Percentiles rank a stretch among this genome's conserved stretches.
These are phyloP conservation scores for Ceratocystis colombiana DNA, from an alignment of 2,329 filamentous ascomycete species.

Conservation along the genomic window DNA sequence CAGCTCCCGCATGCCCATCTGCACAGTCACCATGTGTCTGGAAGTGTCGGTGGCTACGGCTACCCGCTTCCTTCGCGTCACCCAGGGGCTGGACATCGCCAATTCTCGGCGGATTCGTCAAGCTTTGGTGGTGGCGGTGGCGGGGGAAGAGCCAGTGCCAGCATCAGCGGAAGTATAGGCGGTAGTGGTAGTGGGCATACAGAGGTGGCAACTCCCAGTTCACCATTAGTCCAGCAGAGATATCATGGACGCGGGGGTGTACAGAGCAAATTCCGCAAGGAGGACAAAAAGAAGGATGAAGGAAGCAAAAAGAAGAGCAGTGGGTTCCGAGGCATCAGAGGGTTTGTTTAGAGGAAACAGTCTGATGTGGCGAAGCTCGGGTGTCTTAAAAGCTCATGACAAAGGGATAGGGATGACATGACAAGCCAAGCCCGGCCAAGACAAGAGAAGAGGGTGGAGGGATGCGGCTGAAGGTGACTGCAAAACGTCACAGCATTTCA, in stretches of 20 bases:
- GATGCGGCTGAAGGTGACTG: not conserved
- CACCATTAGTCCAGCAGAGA: conserved; percentile 26
- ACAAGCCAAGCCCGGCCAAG: not conserved
- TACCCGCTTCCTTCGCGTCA: conserved; percentile 1
- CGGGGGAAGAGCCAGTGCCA: not conserved
- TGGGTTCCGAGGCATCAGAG: conserved; percentile 32
- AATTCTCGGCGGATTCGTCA: conserved; percentile 1
- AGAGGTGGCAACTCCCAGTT: conserved; percentile 1
- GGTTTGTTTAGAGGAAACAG: conserved; percentile 28
- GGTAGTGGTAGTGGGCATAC: conserved; percentile 40
- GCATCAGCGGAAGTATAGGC: conserved; percentile 33
- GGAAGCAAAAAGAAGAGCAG: conserved; percentile 34
- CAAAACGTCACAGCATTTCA: not conserved
- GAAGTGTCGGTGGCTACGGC: not conserved
- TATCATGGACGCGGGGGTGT: conserved; percentile 21
- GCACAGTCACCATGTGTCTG: not conserved
- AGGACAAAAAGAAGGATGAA: conserved; percentile 39
- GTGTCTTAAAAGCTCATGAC: not conserved
- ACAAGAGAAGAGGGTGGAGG: too few species aligned
- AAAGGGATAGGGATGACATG: not conserved
- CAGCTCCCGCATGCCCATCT: not conserved
- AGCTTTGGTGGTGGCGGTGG: not conserved
- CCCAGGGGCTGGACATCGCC: conserved; percentile 21
- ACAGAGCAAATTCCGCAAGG: conserved; percentile 32
- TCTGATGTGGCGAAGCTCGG: not conserved